Percentiles rank a stretch among this genome's conserved stretches.
phyloP scores from a whole-genome alignment of 805 yeast species.

The Lipomyces kockii region DNA sequence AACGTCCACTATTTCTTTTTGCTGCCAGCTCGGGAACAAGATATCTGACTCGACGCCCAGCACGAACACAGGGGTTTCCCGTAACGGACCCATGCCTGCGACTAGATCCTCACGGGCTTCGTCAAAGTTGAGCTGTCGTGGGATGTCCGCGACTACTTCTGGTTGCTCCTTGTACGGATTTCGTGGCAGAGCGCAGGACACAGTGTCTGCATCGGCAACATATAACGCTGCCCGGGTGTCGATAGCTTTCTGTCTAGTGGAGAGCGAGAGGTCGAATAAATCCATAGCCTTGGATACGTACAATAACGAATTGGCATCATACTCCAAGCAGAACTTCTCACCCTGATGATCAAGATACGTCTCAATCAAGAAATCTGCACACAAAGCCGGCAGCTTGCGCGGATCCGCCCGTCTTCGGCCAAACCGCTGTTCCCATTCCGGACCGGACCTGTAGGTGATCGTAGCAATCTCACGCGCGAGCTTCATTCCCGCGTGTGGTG shows the following conservation, averaged over 20 bases:
- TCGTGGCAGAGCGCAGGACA: constrained; percentile 25
- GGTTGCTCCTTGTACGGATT: constrained; percentile 37
- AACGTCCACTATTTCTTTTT: constrained; percentile 72
- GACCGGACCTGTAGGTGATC: constrained; percentile 91
- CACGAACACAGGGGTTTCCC: constrained; percentile 69
- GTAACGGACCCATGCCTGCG: constrained; percentile 65
- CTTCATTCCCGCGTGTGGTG: constrained; percentile 96
- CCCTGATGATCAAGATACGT: constrained; percentile 95
- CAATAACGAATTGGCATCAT: constrained; percentile 86
- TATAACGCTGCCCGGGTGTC: constrained; percentile 16
- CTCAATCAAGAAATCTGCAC: constrained; percentile 92
- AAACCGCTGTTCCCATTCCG: constrained; percentile 94
- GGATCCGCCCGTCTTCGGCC: constrained; percentile 88
- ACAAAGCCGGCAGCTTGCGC: constrained; percentile 75
- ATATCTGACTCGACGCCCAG: constrained; percentile 94
- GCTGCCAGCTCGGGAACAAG: constrained; percentile 94
- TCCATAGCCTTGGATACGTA: constrained; percentile 95
- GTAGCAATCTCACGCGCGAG: constrained; percentile 93
- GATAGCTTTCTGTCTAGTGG: constrained; percentile 26
- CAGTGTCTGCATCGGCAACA: constrained; percentile 4
- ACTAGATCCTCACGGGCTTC: constrained; percentile 56
- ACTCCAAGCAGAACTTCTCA: constrained; percentile 87
- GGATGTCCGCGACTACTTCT: constrained; percentile 43
- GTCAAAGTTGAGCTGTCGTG: constrained; percentile 29
- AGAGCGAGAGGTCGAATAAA: constrained; percentile 66